Conservation (phyloP, 2,329 filamentous ascomycete genomes). For the Clarireedia sp. region DNA sequence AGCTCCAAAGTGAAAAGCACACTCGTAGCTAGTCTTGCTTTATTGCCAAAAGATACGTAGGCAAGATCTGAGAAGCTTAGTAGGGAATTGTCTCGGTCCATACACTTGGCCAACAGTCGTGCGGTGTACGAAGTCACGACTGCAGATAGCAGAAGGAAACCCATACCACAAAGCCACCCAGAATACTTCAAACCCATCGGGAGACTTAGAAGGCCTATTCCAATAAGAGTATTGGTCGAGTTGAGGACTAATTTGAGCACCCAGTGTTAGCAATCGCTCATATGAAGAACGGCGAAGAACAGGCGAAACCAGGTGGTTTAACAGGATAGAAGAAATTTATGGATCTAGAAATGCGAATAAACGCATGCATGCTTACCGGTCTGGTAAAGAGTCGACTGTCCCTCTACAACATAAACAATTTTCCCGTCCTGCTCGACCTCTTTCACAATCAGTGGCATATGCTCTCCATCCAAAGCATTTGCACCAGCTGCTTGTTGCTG, state of each 20-base stretch:
- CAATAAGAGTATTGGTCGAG: conserved; percentile 74
- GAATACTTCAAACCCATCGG: conserved; percentile 82
- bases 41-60: conserved; percentile 79
- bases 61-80: conserved; percentile 94
- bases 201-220: conserved; percentile 80
- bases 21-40: conserved; percentile 73
- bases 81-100: conserved; percentile 75
- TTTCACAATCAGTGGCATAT: conserved; percentile 75
- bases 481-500: conserved; percentile 38
- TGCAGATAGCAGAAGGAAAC: conserved; percentile 67
- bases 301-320: no score
- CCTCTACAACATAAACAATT: conserved; percentile 75
- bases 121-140: conserved; percentile 78
- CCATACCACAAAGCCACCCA: conserved; percentile 77
- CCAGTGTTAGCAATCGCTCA: no score
- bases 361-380: conserved; percentile 37
- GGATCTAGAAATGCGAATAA: no score
- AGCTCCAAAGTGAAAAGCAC: conserved; percentile 84
- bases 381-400: conserved; percentile 90
- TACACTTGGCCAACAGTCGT: conserved; percentile 74
- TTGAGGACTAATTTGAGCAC: conserved; percentile 59
- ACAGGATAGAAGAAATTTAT: no score
- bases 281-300: no score
- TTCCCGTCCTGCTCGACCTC: conserved; percentile 84
- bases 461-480: conserved; percentile 47